phyloP scores from a whole-genome alignment of 2,329 filamentous ascomycete genomes.

The Ceratocystis harringtonii region DNA sequence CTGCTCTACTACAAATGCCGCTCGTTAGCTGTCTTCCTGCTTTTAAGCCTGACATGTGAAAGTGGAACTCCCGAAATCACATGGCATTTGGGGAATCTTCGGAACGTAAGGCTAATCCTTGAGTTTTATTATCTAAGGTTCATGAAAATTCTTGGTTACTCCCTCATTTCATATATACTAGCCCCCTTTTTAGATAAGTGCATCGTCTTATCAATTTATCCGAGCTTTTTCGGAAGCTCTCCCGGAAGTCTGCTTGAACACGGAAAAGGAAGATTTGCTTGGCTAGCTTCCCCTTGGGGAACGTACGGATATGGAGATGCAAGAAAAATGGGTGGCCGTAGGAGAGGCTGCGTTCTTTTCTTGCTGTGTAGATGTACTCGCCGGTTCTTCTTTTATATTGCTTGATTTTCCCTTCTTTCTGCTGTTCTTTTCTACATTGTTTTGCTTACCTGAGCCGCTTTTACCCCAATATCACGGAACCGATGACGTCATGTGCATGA shows the following conservation, averaged over 20 bases:
- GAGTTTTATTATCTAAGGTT: too few species aligned
- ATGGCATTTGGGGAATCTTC: not conserved
- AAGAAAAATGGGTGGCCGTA: not conserved
- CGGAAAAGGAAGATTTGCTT: not conserved
- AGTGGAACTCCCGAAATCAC: constrained; percentile 10
- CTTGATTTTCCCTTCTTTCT: not conserved
- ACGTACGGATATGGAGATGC: not conserved
- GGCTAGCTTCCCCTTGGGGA: not conserved
- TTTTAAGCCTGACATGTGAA: constrained; percentile 15
- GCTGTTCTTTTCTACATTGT: not conserved
- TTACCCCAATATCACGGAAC: not conserved
- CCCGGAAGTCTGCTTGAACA: too few species aligned
- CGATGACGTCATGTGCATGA: not conserved
- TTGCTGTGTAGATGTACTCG: not conserved
- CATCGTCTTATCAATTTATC: not conserved
- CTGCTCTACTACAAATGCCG: too few species aligned
- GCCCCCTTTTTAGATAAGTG: too few species aligned
- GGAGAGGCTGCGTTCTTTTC: not conserved
- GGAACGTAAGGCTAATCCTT: not conserved
- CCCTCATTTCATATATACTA: too few species aligned
- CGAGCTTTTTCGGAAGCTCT: too few species aligned
- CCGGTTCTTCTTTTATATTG: not conserved
- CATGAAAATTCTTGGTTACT: not conserved
- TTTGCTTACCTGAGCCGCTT: not conserved
- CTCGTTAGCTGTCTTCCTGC: not conserved